Evolutionary conservation across 257 asterid species (phyloP).

Genomic region (Craterostigma plantagineum): DNA sequence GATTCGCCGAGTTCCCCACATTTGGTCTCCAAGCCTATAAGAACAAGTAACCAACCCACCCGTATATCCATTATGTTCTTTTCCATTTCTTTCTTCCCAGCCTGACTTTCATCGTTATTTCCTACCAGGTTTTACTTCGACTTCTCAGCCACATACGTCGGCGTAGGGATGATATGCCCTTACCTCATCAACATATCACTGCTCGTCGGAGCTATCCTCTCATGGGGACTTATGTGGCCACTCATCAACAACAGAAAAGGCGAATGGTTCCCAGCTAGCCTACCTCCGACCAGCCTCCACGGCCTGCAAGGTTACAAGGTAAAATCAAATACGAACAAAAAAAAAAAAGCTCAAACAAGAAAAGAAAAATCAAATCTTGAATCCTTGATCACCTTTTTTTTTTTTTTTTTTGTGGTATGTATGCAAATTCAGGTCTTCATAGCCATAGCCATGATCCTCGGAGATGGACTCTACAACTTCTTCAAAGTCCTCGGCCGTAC

Average conservation of each 20-base stretch:
- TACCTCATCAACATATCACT: constrained; percentile 69
- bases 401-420: too few relatives aligned
- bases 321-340: too few relatives aligned
- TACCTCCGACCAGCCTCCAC: constrained; percentile 30
- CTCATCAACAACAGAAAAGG: constrained; percentile 48
- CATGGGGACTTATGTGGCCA: constrained; percentile 99
- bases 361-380: not conserved
- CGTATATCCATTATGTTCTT: not conserved
- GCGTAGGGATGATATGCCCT: constrained; percentile 97
- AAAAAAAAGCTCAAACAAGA: too few relatives aligned
- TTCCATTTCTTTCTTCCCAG: not conserved
- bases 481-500: constrained; percentile 62
- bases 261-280: constrained; percentile 50
- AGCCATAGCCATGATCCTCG: constrained; percentile 87
- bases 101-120: not conserved
- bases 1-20: constrained; percentile 62
- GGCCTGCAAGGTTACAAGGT: constrained; percentile 94
- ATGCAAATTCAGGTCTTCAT: constrained; percentile 60
- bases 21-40: constrained; percentile 78
- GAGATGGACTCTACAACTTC: constrained; percentile 88
- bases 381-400: too few relatives aligned
- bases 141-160: constrained; percentile 89
- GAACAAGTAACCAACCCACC: constrained; percentile 24
- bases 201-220: constrained; percentile 71
- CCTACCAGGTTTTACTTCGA: constrained; percentile 67